These are phyloP conservation scores for Quercus berberidifolia DNA, from an alignment of 306 rosid genomes.

Conservation along the genomic window DNA sequence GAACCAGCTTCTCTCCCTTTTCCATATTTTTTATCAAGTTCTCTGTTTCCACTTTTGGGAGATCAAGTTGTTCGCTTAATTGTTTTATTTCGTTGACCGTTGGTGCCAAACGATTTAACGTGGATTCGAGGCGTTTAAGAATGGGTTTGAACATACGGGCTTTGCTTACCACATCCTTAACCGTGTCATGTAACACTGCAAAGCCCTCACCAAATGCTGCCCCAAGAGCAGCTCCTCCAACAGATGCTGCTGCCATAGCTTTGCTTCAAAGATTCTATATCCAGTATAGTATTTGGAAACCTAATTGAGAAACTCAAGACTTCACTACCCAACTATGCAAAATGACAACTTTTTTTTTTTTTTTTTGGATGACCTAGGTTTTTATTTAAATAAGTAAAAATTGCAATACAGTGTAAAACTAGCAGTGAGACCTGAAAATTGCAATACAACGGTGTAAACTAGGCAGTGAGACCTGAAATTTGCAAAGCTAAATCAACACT, in stretches of 20 bases:
- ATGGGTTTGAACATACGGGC: neutral
- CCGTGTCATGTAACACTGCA: neutral
- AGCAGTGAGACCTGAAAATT: no score
- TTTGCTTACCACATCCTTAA: neutral
- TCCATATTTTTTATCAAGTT: neutral
- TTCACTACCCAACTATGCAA: neutral
- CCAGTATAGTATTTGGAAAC: no score
- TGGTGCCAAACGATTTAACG: neutral
- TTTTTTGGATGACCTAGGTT: no score
- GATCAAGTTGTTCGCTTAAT: neutral
- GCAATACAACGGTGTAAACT: no score
- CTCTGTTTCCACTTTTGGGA: neutral
- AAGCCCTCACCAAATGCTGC: neutral
- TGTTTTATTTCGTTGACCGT: neutral
- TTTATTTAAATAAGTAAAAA: no score
- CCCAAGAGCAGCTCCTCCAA: slow-evolving; percentile 8
- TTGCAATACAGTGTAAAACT: no score
- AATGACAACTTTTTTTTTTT: no score
- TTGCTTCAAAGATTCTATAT: neutral
- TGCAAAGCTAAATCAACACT: no score
- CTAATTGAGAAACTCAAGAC: no score
- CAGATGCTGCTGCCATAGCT: neutral
- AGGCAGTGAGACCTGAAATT: no score
- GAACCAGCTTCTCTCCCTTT: slow-evolving; percentile 6
- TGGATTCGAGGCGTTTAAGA: neutral